These are phyloP conservation scores for Didymella keratinophila DNA, from an alignment of 2,329 filamentous ascomycete genomes.

Conservation along the genomic window DNA sequence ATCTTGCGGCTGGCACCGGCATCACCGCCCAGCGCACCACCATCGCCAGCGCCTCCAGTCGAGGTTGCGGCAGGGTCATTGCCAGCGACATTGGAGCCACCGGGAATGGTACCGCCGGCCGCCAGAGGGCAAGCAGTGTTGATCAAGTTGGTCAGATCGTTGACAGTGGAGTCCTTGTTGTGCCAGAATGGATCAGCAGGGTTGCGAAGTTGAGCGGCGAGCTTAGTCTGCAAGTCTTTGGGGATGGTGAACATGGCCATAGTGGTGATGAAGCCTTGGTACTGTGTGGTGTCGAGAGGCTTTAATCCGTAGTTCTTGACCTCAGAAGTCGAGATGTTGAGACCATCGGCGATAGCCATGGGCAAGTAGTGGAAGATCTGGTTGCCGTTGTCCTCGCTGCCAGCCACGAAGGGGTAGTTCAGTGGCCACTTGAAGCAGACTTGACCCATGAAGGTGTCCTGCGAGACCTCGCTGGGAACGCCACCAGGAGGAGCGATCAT, in stretches of 20 bases:
- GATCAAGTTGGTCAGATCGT: slow-evolving; percentile 79
- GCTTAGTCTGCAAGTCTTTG: slow-evolving; percentile 57
- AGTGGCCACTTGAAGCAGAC: slow-evolving; percentile 82
- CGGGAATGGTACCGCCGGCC: slow-evolving; percentile 54
- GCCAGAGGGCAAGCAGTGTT: slow-evolving; percentile 81
- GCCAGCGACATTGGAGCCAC: slow-evolving; percentile 50
- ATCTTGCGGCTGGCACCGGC: slow-evolving; percentile 63
- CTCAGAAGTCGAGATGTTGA: slow-evolving; percentile 59
- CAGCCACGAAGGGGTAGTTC: slow-evolving; percentile 83
- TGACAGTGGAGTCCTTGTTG: slow-evolving; percentile 70
- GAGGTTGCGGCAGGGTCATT: slow-evolving; percentile 49
- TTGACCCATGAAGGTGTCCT: slow-evolving; percentile 76
- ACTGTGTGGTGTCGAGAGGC: slow-evolving; percentile 75
- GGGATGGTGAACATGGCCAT: slow-evolving; percentile 65
- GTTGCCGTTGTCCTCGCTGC: slow-evolving; percentile 71
- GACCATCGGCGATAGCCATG: slow-evolving; percentile 70
- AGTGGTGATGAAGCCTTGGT: slow-evolving; percentile 82
- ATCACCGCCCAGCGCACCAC: slow-evolving; percentile 60
- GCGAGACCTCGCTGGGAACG: slow-evolving; percentile 61
- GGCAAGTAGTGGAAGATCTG: slow-evolving; percentile 88
- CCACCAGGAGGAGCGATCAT: slow-evolving; percentile 76
- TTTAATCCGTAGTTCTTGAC: slow-evolving; percentile 75
- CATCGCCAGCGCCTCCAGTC: slow-evolving; percentile 51
- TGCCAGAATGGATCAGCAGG: slow-evolving; percentile 79
- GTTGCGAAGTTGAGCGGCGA: slow-evolving; percentile 74